Evolutionary conservation across 2,329 filamentous ascomycete species (phyloP), one percentile per base, ranked within the genome.

Genomic region (Sporothrix sp.): DNA sequence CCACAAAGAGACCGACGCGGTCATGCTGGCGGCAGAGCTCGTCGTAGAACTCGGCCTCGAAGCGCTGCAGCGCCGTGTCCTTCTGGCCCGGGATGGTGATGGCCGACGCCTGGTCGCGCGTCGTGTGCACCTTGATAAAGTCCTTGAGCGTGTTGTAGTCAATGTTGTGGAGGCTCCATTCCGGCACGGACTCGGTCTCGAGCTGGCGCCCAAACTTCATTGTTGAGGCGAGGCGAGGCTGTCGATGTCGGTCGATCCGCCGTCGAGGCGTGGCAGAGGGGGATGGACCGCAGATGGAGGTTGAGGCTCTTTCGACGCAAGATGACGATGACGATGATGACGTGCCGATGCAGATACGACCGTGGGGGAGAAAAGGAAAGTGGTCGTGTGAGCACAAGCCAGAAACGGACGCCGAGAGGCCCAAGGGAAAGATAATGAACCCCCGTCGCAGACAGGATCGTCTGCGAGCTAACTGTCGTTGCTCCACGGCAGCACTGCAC

Each of bases 131-230:
- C 65, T 91, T 93, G 71, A 94, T 91, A 61, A 87, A 75, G 64
- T 86, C 77, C 67, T 94, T 94, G 56, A 94, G 76, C 44, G 85
- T 85, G 65, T 91, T 87, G 72, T 94, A 94, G 66, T 93, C 87
- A 66, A 94, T 81, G 66, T 94, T 93, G 65, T 90, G 84, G 57
- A 87, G 75, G 61, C 78, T 85, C 86, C 86, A 93, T 77, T 85
- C 81, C 56, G 86, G 85, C 61, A 89, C 85, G 42, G 85, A 90
- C 65, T 85, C 78, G 66, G 79, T 75, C 63, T 83, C 79, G 55
- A 93, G 75, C 54, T 80, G 83, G 57, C 85, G 74, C 56, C 84
- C 84, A 76, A 84, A 88, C 73, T 88, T 87, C 84, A 87, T 88
- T 55, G 20, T 53, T 16, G 25, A 8, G n/a, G n/a, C n/a, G n/a